Base-by-base conservation (phyloP, 2,329 filamentous ascomycete species). In the Fusarium multiceps region DNA sequence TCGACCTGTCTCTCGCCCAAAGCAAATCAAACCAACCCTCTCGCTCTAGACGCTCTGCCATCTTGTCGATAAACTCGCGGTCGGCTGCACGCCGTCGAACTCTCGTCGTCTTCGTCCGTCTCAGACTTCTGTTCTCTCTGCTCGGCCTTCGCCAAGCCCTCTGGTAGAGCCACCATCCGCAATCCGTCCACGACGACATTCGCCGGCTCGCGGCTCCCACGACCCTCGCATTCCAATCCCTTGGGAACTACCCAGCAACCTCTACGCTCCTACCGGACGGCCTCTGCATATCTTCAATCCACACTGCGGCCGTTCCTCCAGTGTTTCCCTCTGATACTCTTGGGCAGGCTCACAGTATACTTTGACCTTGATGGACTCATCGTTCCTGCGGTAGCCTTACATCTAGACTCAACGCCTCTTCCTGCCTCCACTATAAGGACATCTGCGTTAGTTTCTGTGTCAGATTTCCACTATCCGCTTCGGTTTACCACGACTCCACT, bases 161-260 rank as follows among this genome's bases (percentile, higher is more conserved):
- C 34, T 66, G 62, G 61, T 40, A 66, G 51, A 68, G 59, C 46
- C 72, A 63, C 64, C 68, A 65, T 71, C 55, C 61, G 58, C 60
- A 65, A 73, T 72, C 68, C 59, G 59, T 64, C 71, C 47, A 60
- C 59, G 60, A 73, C 62, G 50, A 63, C 63, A 75, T 74, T 72
- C 58, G 57, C 59, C 56, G 50, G 69, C 62, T 71, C 49, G 50
- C 59, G 41, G 67, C 57, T 68, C 45, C 50, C 51, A 65, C 62
- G 59, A 63, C 48, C 48, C 40, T 72, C 71, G 49, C 74, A 76
- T 76, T 75, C 74, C 74, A 75, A 68, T 70, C 66, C 13, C 51
- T 48, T 63, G 40, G 59, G 59, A 47, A 60, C 66, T 32, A 57
- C 56, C 53, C 47, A 50, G 49, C 67, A 72, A 64, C 66, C 61